phyloP scores from a whole-genome alignment of 139 green algal species.

The Tetradesmus lagerheimii region DNA sequence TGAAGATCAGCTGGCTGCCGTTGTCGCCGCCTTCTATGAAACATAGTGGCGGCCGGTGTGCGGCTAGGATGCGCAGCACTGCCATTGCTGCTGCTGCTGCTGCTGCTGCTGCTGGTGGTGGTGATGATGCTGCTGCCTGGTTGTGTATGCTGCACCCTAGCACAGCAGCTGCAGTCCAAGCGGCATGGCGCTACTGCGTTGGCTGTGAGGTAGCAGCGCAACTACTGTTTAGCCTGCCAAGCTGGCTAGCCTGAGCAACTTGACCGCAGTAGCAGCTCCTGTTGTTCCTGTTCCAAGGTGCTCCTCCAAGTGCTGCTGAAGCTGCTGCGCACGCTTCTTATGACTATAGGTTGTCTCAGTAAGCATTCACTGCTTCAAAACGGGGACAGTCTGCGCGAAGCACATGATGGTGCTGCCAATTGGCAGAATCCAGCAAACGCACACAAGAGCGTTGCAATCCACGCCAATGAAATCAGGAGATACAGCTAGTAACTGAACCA shows the following conservation, averaged over 20 bases:
- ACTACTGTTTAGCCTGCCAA: too few species aligned
- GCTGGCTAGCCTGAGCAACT: background rate
- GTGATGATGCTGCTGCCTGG: background rate
- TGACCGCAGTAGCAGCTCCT: background rate
- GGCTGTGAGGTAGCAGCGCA: too few species aligned
- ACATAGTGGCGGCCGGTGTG: slow-evolving; percentile 15
- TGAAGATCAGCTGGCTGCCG: background rate
- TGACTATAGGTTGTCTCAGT: too few species aligned
- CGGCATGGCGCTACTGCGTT: background rate
- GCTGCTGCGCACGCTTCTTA: background rate
- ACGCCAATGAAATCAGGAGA: too few species aligned
- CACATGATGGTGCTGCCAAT: too few species aligned
- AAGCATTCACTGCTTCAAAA: too few species aligned
- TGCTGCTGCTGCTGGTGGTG: background rate
- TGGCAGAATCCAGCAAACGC: too few species aligned
- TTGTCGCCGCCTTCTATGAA: slow-evolving; percentile 7
- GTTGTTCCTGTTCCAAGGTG: background rate
- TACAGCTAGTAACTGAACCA: too few species aligned
- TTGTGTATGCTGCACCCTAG: background rate
- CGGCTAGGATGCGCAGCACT: background rate
- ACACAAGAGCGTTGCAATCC: too few species aligned
- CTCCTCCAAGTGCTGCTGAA: background rate
- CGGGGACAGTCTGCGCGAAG: too few species aligned
- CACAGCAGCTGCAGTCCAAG: background rate
- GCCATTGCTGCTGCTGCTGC: background rate